Conservation (phyloP, 1,284 basidiomycete genomes). For the Tetrapyrgos nigripes region DNA sequence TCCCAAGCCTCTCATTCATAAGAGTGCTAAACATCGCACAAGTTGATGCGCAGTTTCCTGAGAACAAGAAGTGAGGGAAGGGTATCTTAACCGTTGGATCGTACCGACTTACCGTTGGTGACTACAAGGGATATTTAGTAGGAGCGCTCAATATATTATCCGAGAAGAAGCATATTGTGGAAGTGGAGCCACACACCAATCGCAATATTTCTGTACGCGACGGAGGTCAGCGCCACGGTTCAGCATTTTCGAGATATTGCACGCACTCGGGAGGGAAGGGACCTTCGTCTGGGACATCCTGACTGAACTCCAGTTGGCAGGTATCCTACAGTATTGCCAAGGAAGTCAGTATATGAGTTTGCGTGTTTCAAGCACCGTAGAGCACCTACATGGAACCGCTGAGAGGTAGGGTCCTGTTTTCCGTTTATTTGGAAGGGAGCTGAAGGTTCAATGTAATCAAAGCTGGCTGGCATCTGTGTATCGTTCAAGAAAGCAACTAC, state of each 20-base stretch:
- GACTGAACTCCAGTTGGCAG: conserved; percentile 45
- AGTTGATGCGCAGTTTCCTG: conserved; percentile 66
- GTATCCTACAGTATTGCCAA: conserved; percentile 41
- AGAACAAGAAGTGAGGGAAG: conserved; percentile 31
- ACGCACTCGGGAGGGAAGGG: conserved; percentile 59
- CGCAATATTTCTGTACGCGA: conserved; percentile 54
- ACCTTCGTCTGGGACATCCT: conserved; percentile 54
- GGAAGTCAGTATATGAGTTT: not conserved
- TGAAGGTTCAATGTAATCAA: conserved; percentile 58
- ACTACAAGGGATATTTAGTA: conserved; percentile 29
- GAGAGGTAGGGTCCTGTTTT: conserved; percentile 55
- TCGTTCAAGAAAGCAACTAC: conserved; percentile 62
- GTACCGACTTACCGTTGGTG: conserved; percentile 33
- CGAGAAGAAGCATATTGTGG: not conserved
- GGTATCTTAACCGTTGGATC: too few species aligned
- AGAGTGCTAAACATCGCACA: conserved; percentile 70
- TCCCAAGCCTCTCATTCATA: conserved; percentile 64
- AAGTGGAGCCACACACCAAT: conserved; percentile 46
- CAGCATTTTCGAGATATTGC: not conserved
- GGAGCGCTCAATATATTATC: not conserved
- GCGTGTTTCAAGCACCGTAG: too few species aligned
- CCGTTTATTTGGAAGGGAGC: conserved; percentile 55
- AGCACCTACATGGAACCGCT: conserved; percentile 56
- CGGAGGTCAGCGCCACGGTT: not conserved
- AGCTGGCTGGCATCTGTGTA: conserved; percentile 47